Conservation (phyloP, 768 basidiomycete genomes). For the Boletus edulis region DNA sequence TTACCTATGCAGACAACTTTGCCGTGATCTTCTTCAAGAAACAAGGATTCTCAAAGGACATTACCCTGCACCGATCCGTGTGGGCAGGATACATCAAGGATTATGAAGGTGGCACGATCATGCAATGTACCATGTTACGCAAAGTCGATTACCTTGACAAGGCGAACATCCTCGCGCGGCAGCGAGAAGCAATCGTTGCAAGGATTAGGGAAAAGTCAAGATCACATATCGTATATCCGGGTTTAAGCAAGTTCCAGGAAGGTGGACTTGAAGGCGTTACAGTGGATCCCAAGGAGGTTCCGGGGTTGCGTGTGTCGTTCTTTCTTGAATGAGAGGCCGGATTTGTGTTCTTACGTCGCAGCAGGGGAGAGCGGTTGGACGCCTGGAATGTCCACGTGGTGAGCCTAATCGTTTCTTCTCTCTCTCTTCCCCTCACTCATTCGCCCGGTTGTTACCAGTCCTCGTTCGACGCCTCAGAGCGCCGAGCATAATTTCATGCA, state of each 20-base stretch:
- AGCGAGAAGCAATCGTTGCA: slow-evolving; percentile 85
- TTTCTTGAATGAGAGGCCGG: background rate
- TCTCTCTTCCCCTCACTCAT: slow-evolving; percentile 1
- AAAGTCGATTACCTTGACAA: slow-evolving; percentile 90
- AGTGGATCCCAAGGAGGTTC: slow-evolving; percentile 77
- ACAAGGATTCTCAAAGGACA: slow-evolving; percentile 98
- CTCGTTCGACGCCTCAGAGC: slow-evolving; percentile 47
- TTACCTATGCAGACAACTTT: slow-evolving; percentile 99
- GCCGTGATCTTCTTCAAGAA: slow-evolving; percentile 99
- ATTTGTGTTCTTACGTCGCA: slow-evolving; percentile 7
- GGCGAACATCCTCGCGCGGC: slow-evolving; percentile 65
- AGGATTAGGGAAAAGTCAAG: slow-evolving; percentile 86
- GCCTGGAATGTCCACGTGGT: slow-evolving; percentile 74
- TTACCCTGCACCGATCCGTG: slow-evolving; percentile 81
- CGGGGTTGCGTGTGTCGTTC: slow-evolving; percentile 69
- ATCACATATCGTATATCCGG: slow-evolving; percentile 83
- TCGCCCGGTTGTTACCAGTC: slow-evolving; percentile 11
- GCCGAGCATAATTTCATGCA: slow-evolving; percentile 69
- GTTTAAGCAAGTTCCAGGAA: slow-evolving; percentile 71
- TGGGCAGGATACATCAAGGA: slow-evolving; percentile 99
- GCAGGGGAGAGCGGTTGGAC: slow-evolving; percentile 93
- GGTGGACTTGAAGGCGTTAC: slow-evolving; percentile 48
- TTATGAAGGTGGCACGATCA: slow-evolving; percentile 98
- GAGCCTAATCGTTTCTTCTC: slow-evolving; percentile 25
- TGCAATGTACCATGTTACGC: slow-evolving; percentile 96